phyloP scores from a whole-genome alignment of 371 early-diverging fungal species.

The Coemansia sp. region DNA sequence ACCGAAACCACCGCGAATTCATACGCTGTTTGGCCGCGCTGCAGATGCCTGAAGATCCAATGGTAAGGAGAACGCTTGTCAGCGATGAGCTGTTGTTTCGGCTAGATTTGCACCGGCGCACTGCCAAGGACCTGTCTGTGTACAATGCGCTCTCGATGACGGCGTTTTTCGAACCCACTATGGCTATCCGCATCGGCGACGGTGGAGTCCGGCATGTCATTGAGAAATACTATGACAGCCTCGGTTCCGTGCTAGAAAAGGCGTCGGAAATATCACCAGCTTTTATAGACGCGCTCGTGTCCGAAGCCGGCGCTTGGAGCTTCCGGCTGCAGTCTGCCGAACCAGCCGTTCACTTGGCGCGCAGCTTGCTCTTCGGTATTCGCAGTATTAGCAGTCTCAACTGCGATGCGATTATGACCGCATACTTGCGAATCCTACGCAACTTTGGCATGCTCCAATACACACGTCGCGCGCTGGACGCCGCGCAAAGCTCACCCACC shows the following conservation, averaged over 20 bases:
- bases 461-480: background rate
- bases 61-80: background rate
- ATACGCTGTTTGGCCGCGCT: background rate
- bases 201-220: background rate
- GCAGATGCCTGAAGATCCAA: background rate
- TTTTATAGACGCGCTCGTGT: background rate
- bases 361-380: background rate
- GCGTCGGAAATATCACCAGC: too few relatives aligned
- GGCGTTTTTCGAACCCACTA: constrained; percentile 9
- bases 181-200: background rate
- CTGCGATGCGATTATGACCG: background rate
- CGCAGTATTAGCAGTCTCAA: background rate
- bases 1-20: background rate
- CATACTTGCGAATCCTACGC: constrained; percentile 6
- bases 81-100: constrained; percentile 22
- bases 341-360: constrained; percentile 1
- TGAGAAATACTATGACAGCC: constrained; percentile 1
- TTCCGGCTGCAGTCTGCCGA: constrained; percentile 17
- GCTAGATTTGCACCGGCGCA: constrained; percentile 1
- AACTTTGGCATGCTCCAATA: constrained; percentile 9
- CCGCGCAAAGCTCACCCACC: background rate
- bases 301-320: constrained; percentile 22
- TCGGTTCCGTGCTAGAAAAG: background rate
- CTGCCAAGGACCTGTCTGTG: background rate
- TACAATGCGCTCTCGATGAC: constrained; percentile 1